Percentiles rank a stretch among this genome's conserved stretches.
Evolutionary conservation across 2,329 filamentous ascomycete species (phyloP).

Genomic region (Aspergillus proliferans): DNA sequence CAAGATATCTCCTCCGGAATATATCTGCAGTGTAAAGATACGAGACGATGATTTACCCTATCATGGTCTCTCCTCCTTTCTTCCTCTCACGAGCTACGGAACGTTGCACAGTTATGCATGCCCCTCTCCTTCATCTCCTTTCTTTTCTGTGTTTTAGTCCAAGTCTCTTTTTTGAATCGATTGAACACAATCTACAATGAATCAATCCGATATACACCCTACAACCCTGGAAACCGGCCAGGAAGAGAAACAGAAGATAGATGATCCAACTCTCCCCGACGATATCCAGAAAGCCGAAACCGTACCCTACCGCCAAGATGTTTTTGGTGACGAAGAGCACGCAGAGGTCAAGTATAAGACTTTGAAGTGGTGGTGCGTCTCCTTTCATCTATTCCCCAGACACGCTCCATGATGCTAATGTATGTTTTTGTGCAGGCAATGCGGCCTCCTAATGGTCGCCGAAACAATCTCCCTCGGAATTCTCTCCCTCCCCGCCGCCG

Average conservation of each 20-base stretch:
- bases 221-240: background rate
- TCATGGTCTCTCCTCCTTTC: no score
- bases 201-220: no score
- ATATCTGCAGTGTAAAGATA: no score
- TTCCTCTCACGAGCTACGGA: no score
- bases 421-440: constrained; percentile 23
- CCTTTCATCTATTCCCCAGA: background rate
- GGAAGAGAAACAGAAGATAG: background rate
- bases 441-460: constrained; percentile 41
- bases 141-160: no score
- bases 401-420: background rate
- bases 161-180: no score
- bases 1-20: no score
- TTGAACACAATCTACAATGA: no score
- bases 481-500: background rate
- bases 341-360: background rate
- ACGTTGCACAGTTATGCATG: no score
- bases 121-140: no score
- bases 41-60: no score
- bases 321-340: background rate
- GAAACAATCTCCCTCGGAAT: background rate
- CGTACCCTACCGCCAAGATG: background rate
- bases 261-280: background rate
- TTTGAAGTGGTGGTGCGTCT: background rate
- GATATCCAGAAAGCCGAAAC: background rate